A percentile compares a stretch with the other conserved stretches of the same genome.
Evolutionary conservation across 176 grass and related monocot genomes (phyloP).

Genomic region (Musa troglodytarum): DNA sequence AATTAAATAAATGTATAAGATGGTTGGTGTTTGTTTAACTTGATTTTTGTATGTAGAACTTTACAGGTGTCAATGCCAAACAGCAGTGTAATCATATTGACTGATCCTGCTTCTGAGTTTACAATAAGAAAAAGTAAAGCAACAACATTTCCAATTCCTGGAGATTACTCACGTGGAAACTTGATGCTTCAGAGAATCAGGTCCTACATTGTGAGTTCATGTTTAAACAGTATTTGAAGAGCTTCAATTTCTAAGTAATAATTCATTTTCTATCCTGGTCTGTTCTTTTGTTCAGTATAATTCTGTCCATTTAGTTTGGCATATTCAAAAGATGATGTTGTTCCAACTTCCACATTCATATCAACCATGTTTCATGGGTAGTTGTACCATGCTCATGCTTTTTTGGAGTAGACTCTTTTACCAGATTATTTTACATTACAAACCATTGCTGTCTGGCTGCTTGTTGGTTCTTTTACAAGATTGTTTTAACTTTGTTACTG

Average conservation of each 20-base stretch:
- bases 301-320: too few relatives aligned
- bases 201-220: slow-evolving; percentile 79
- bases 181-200: slow-evolving; percentile 95
- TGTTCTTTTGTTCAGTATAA: too few relatives aligned
- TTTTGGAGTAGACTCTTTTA: too few relatives aligned
- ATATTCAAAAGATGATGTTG: too few relatives aligned
- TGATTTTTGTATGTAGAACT: slow-evolving; percentile 70
- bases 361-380: too few relatives aligned
- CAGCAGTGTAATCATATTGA: slow-evolving; percentile 80
- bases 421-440: too few relatives aligned
- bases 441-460: too few relatives aligned
- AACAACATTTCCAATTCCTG: slow-evolving; percentile 47
- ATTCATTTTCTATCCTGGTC: too few relatives aligned
- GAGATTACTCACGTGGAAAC: slow-evolving; percentile 79
- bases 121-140: slow-evolving; percentile 34
- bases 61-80: slow-evolving; percentile 78
- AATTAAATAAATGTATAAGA: background rate
- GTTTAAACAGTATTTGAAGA: background rate
- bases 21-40: slow-evolving; percentile 31
- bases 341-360: too few relatives aligned
- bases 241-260: slow-evolving; percentile 8
- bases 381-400: too few relatives aligned
- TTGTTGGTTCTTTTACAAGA: too few relatives aligned
- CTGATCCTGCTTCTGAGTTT: slow-evolving; percentile 60
- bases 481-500: too few relatives aligned